These are phyloP conservation scores for Laburnicola sp. DNA, from an alignment of 2,329 filamentous ascomycete species.

Conservation along the genomic window DNA sequence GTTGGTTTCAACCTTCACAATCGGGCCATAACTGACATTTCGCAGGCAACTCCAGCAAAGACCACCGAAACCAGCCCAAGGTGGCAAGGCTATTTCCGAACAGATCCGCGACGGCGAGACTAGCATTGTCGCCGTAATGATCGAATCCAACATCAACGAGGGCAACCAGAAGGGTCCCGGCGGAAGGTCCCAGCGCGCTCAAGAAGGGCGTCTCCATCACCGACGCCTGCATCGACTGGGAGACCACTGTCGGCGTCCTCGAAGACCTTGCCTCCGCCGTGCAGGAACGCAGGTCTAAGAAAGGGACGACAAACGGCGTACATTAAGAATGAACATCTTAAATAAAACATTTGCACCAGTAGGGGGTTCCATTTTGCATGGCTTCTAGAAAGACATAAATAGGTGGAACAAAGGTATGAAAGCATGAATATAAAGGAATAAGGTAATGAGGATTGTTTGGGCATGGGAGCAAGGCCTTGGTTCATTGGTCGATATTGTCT, in stretches of 20 bases:
- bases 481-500: no score
- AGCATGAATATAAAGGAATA: conserved; percentile 1
- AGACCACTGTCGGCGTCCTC: conserved; percentile 76
- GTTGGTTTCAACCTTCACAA: conserved; percentile 24
- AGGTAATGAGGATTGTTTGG: conserved; percentile 2
- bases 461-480: conserved; percentile 1
- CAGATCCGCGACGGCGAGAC: conserved; percentile 87
- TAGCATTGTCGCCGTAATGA: conserved; percentile 94
- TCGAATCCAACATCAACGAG: conserved; percentile 96
- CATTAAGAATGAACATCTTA: conserved; percentile 14
- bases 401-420: background rate
- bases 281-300: conserved; percentile 66
- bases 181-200: conserved; percentile 74
- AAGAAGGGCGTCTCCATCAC: conserved; percentile 94
- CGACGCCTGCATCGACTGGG: conserved; percentile 95
- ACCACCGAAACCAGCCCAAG: conserved; percentile 96
- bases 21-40: conserved; percentile 16
- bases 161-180: conserved; percentile 74
- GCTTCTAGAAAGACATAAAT: background rate
- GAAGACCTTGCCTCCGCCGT: conserved; percentile 86
- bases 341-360: background rate
- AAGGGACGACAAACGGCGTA: conserved; percentile 29
- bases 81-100: conserved; percentile 77
- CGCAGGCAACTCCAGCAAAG: conserved; percentile 90
- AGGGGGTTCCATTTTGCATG: background rate